A percentile compares a stretch with the other conserved stretches of the same genome.
Conservation (phyloP, 1,284 basidiomycete genomes). For the Pseudozyma tsukubaensis region DNA sequence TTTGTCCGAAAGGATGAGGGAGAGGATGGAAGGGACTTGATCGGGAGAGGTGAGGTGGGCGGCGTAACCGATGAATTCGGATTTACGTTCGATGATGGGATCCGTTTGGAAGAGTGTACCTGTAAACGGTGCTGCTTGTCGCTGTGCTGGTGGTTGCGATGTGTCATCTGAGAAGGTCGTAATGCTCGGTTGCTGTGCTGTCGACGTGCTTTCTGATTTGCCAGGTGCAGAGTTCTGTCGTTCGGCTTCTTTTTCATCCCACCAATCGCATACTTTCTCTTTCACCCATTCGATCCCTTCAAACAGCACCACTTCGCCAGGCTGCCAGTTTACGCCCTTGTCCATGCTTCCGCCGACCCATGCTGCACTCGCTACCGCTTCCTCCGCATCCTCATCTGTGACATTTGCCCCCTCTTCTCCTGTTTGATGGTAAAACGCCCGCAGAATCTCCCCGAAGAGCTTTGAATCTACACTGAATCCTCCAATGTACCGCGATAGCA, state of each 20-base stretch:
- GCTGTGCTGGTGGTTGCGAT: background rate
- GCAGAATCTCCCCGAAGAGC: slow-evolving; percentile 63
- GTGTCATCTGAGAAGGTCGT: slow-evolving; percentile 6
- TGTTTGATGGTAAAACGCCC: slow-evolving; percentile 56
- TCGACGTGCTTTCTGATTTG: background rate
- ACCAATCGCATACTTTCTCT: slow-evolving; percentile 61
- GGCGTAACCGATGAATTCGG: slow-evolving; percentile 68
- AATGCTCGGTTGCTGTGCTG: background rate
- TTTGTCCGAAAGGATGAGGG: slow-evolving; percentile 54
- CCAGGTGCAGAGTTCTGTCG: slow-evolving; percentile 3
- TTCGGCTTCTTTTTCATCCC: slow-evolving; percentile 25
- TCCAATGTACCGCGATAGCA: slow-evolving; percentile 61
- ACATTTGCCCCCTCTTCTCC: background rate
- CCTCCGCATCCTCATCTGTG: slow-evolving; percentile 16
- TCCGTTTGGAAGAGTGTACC: slow-evolving; percentile 50
- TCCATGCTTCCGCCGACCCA: slow-evolving; percentile 29
- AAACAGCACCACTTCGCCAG: slow-evolving; percentile 64
- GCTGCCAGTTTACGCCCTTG: slow-evolving; percentile 45
- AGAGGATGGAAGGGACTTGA: slow-evolving; percentile 59
- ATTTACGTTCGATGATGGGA: slow-evolving; percentile 66
- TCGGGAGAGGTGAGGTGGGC: slow-evolving; percentile 52
- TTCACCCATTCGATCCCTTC: slow-evolving; percentile 67
- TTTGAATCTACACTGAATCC: slow-evolving; percentile 57
- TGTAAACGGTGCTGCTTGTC: slow-evolving; percentile 10
- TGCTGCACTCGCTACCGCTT: background rate